phyloP scores from a whole-genome alignment of 1,284 basidiomycete genomes.

The Trichosporon asahii region DNA sequence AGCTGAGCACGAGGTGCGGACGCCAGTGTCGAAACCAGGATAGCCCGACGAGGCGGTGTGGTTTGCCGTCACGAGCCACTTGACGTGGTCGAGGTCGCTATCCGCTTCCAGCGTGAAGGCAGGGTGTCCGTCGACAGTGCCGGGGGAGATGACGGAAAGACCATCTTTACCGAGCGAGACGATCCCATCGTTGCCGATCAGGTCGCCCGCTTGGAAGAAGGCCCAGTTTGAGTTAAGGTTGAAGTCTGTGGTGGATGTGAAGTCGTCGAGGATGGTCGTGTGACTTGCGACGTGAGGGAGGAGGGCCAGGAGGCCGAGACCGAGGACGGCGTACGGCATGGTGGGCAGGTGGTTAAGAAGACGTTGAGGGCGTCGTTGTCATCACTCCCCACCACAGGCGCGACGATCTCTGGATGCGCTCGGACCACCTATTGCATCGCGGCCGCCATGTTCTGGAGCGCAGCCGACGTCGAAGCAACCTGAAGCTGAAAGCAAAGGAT shows the following conservation, averaged over 20 bases:
- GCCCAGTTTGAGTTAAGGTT: constrained; percentile 8
- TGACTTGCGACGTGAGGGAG: not conserved
- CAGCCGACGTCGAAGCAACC: no score
- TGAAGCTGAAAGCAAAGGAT: no score
- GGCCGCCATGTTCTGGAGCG: no score
- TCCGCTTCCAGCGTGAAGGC: constrained; percentile 5
- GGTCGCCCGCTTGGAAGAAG: constrained; percentile 4
- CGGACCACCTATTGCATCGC: no score
- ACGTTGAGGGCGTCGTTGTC: no score
- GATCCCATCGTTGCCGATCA: constrained; percentile 9
- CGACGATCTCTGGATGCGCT: no score
- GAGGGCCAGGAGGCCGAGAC: not conserved
- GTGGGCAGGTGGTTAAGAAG: not conserved
- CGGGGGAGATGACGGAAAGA: not conserved
- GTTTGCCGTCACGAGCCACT: constrained; percentile 13
- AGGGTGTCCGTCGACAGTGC: not conserved
- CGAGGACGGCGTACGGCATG: not conserved
- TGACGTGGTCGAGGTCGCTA: constrained; percentile 16
- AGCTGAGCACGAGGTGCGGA: not conserved
- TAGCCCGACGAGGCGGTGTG: constrained; percentile 1
- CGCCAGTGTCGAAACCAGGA: constrained; percentile 9
- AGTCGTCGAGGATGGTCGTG: constrained; percentile 5
- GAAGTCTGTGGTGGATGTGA: not conserved
- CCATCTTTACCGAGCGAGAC: not conserved
- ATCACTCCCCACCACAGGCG: no score